These are phyloP conservation scores for Hippophae gyantsensis DNA, from an alignment of 306 rosid species.

Conservation along the genomic window DNA sequence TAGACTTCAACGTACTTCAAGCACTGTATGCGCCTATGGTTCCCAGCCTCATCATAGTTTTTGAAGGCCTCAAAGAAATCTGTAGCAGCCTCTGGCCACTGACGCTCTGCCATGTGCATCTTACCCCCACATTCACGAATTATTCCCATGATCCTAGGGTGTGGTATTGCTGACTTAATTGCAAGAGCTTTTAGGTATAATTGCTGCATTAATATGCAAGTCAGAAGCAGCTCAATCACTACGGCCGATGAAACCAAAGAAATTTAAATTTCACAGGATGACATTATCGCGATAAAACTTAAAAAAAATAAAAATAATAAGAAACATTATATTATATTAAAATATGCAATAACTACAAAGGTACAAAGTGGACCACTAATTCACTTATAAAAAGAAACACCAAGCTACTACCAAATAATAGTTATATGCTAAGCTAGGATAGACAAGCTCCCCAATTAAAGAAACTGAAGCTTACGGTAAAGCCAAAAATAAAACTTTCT, in stretches of 20 bases:
- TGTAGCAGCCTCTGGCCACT: slow-evolving; percentile 97
- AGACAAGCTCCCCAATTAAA: no score
- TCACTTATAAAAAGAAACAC: no score
- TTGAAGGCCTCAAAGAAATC: slow-evolving; percentile 3
- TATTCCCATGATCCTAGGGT: slow-evolving; percentile 98
- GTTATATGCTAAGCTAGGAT: no score
- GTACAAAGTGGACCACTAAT: no score
- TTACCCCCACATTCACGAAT: slow-evolving; percentile 98
- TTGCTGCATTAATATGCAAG: slow-evolving; percentile 57
- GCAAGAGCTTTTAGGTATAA: slow-evolving; percentile 95
- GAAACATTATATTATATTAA: no score
- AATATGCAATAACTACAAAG: no score
- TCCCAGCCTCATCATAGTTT: slow-evolving; percentile 55
- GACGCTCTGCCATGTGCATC: slow-evolving; percentile 99
- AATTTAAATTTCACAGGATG: neutral
- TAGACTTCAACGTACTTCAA: slow-evolving; percentile 46
- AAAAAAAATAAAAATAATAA: no score
- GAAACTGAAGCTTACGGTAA: no score
- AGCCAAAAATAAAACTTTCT: no score
- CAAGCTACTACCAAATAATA: no score
- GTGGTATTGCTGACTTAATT: slow-evolving; percentile 96
- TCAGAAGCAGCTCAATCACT: slow-evolving; percentile 15
- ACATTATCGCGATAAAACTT: no score
- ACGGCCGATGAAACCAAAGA: slow-evolving; percentile 9
- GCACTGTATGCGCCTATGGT: slow-evolving; percentile 95